Conservation (phyloP, 1,284 basidiomycete species). For the Trametes sp. region DNA sequence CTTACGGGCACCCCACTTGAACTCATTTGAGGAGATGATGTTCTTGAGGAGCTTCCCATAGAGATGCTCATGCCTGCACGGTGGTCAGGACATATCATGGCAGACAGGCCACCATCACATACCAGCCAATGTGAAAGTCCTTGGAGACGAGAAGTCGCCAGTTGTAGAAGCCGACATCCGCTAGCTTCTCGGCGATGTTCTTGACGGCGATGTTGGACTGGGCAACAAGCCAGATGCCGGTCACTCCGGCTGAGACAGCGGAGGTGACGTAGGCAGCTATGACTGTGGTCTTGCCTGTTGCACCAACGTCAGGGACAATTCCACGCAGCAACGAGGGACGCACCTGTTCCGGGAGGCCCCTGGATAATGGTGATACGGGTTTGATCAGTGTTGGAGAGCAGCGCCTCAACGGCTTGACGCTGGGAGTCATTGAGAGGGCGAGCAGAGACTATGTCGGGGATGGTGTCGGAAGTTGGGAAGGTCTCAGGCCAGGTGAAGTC, state of each 20-base stretch:
- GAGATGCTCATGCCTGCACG: slow-evolving; percentile 75
- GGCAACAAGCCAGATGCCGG: slow-evolving; percentile 74
- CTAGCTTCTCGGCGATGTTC: slow-evolving; percentile 71
- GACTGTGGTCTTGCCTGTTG: slow-evolving; percentile 68
- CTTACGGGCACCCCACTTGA: slow-evolving; percentile 38
- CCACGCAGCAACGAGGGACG: neutral
- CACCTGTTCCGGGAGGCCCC: slow-evolving; percentile 58
- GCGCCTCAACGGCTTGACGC: slow-evolving; percentile 55
- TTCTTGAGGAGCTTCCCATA: slow-evolving; percentile 54
- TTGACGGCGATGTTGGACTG: slow-evolving; percentile 76
- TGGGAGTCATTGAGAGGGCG: slow-evolving; percentile 62
- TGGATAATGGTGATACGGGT: slow-evolving; percentile 59
- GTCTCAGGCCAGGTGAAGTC: slow-evolving; percentile 40
- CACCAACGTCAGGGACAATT: neutral
- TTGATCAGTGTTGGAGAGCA: slow-evolving; percentile 53
- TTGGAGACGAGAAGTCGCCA: slow-evolving; percentile 65
- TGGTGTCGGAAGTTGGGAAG: slow-evolving; percentile 26
- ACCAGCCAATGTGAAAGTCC: slow-evolving; percentile 72
- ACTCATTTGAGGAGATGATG: slow-evolving; percentile 59
- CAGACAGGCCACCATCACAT: slow-evolving; percentile 9
- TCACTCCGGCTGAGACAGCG: slow-evolving; percentile 44
- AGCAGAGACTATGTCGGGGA: slow-evolving; percentile 28
- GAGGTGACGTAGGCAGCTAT: slow-evolving; percentile 66
- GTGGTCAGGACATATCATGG: slow-evolving; percentile 40
- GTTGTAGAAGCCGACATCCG: slow-evolving; percentile 49